A percentile compares a stretch with the other conserved stretches of the same genome.
phyloP scores from a whole-genome alignment of 768 basidiomycete genomes.

The Rhizopogon vinicolor region DNA sequence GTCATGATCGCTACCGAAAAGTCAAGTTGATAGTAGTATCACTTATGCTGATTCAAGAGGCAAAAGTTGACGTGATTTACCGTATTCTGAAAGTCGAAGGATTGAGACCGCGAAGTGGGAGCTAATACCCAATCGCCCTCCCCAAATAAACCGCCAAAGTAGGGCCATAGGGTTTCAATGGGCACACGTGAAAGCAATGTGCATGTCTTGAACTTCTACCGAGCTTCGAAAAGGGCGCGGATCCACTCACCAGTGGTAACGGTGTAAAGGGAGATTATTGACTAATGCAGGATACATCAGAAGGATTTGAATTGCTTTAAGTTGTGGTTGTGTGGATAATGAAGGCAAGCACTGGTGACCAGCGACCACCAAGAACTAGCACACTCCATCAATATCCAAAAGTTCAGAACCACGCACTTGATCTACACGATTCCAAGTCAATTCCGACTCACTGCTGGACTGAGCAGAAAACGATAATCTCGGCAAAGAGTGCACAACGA shows the following conservation, averaged over 20 bases:
- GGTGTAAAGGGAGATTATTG: not conserved
- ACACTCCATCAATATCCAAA: not conserved
- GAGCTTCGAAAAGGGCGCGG: not conserved
- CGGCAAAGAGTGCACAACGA: too few species aligned
- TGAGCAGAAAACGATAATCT: too few species aligned
- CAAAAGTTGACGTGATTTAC: not conserved
- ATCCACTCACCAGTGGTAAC: not conserved
- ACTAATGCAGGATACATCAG: not conserved
- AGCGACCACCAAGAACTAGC: not conserved
- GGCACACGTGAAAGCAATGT: not conserved
- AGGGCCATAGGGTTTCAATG: not conserved
- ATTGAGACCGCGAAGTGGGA: too few species aligned
- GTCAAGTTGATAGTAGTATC: not conserved
- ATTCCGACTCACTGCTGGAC: too few species aligned
- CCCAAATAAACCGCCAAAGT: not conserved
- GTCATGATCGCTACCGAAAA: not conserved
- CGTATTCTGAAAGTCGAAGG: not conserved
- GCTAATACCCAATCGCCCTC: not conserved
- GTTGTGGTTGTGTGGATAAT: too few species aligned
- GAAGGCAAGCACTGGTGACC: too few species aligned
- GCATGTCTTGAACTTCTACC: not conserved
- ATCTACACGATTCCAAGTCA: not conserved
- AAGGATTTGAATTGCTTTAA: not conserved
- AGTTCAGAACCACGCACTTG: not conserved
- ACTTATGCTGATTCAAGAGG: not conserved